Evolutionary conservation across 768 basidiomycete genomes (phyloP), one percentile per base, ranked within the genome.

Genomic region (Neoboletus magnificus): DNA sequence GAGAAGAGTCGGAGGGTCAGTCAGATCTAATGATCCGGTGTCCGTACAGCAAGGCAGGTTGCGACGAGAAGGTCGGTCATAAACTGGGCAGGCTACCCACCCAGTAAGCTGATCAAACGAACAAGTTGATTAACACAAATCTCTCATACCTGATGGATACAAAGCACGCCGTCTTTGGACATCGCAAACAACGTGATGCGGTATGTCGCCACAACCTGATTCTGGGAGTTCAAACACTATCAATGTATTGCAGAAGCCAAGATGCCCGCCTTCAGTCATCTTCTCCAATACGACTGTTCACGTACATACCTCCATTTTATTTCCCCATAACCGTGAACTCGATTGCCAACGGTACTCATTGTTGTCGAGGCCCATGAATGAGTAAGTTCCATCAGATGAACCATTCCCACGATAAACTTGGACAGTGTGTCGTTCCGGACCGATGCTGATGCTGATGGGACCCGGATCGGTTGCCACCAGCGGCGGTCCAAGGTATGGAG

Each of bases 11-110:
- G 3, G 18, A n/a, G 16, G 42, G 30, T 6, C 1, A 30, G 10
- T 8, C 25, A 13, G 32, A 51, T 39, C 56, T 59, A 71, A 51
- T 72, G 56, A 53, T 63, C 66, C 1, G 71, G 67, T 10, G 53
- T 71, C 18, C 71, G 67, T 54, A 73, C 59, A 4, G 67, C 69
- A 23, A 72, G 63, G 45, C 62, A 65, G 18, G 71, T 71, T n/a
- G 71, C 65, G 15, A 71, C 65, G 22, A 73, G 43, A 9, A 71
- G 60, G 27, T 71, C 71, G 18, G 56, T 20, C 67, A 73, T 71
- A 12, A 44, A 56, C 29, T 45, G 58, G 18, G 32, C 71, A 10
- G 55, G 27, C 70, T 73, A 42, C 23, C 1, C 30, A 37, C 37
- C 29, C 11, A 33, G 25, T 65, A 44, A 59, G 55, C 12, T 27